A percentile compares a stretch with the other conserved stretches of the same genome.
Conservation (phyloP, 2,329 filamentous ascomycete genomes). For the Aaosphaeria arxii region DNA sequence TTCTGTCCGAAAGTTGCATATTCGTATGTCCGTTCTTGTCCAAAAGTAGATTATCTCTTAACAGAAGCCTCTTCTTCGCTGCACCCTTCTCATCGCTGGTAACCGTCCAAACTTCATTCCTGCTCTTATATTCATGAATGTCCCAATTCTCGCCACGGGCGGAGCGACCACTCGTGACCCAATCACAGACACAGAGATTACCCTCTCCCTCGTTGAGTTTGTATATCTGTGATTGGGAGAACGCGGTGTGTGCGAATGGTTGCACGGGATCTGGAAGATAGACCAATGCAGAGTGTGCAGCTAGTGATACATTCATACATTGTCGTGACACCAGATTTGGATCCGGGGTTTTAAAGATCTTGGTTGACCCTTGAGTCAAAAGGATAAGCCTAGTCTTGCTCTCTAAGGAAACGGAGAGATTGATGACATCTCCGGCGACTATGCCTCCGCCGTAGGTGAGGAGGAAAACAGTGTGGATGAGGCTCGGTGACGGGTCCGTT, state of each 20-base stretch:
- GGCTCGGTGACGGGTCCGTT: slow-evolving; percentile 34
- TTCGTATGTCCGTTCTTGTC: slow-evolving; percentile 47
- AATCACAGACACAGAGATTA: slow-evolving; percentile 80
- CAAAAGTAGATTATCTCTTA: slow-evolving; percentile 83
- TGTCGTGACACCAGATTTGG: slow-evolving; percentile 47
- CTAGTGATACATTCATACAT: slow-evolving; percentile 48
- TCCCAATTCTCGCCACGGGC: slow-evolving; percentile 90
- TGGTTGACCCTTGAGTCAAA: slow-evolving; percentile 76
- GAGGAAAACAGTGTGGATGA: slow-evolving; percentile 76
- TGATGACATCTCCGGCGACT: slow-evolving; percentile 80
- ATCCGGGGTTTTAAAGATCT: slow-evolving; percentile 80
- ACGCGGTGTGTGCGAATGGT: slow-evolving; percentile 80
- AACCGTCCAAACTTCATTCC: slow-evolving; percentile 78
- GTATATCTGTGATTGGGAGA: slow-evolving; percentile 82
- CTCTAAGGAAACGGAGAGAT: slow-evolving; percentile 67
- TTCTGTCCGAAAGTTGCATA: slow-evolving; percentile 47
- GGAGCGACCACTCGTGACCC: slow-evolving; percentile 84
- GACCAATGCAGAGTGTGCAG: slow-evolving; percentile 51
- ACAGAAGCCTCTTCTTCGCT: slow-evolving; percentile 59
- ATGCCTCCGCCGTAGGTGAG: slow-evolving; percentile 94
- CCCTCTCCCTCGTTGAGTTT: slow-evolving; percentile 47
- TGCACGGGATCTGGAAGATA: slow-evolving; percentile 89
- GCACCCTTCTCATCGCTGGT: slow-evolving; percentile 12
- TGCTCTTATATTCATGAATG: slow-evolving; percentile 72
- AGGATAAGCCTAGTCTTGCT: slow-evolving; percentile 61